phyloP scores from a whole-genome alignment of 306 rosid genomes.

The Aeschynomene evenia region DNA sequence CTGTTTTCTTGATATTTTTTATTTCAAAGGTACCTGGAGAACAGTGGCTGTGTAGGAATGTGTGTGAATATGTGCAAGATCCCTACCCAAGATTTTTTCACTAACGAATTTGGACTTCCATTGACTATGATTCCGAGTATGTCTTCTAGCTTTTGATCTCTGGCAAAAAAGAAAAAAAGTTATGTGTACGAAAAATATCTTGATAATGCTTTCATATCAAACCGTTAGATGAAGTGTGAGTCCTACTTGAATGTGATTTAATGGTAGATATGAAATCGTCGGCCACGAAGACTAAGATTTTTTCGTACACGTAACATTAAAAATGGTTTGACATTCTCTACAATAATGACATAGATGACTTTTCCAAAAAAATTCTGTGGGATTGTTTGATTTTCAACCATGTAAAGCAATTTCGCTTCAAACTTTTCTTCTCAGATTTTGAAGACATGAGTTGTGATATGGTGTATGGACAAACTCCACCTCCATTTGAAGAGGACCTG shows the following conservation, averaged over 20 bases:
- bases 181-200: no score
- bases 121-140: constrained; percentile 93
- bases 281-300: no score
- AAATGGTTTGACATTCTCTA: background rate
- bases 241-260: no score
- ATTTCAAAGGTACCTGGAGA: constrained; percentile 76
- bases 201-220: no score
- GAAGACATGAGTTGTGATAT: constrained; percentile 98
- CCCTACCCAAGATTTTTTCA: constrained; percentile 97
- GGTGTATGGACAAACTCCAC: constrained; percentile 91
- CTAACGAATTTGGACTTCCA: constrained; percentile 93
- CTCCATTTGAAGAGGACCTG: constrained; percentile 81
- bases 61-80: constrained; percentile 98
- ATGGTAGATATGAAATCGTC: no score
- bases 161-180: no score
- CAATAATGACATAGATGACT: background rate
- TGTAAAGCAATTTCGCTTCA: background rate
- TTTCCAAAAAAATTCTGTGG: background rate
- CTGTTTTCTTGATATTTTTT: background rate
- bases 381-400: background rate
- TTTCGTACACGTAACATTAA: no score
- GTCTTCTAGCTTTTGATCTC: constrained; percentile 15
- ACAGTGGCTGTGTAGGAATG: constrained; percentile 94
- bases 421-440: constrained; percentile 56
- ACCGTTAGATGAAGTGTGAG: no score